Evolutionary conservation across 495 filamentous ascomycete genomes (phyloP).

Genomic region (Letharia columbiana): DNA sequence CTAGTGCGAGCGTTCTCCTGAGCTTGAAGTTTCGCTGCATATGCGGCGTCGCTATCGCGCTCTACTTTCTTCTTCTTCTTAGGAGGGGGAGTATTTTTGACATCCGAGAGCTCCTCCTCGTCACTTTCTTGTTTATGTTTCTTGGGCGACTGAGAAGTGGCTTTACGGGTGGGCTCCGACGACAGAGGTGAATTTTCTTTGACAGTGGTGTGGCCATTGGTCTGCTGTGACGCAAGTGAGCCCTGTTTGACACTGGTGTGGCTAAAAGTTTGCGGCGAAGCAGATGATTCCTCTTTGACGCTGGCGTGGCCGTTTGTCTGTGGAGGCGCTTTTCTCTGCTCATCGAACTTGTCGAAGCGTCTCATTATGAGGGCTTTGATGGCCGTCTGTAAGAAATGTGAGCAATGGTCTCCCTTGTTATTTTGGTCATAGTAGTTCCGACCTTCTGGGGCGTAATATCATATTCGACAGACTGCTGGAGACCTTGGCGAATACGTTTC

Average conservation of each 20-base stretch:
- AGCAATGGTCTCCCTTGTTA: constrained; percentile 4
- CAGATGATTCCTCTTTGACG: constrained; percentile 22
- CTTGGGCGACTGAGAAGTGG: constrained; percentile 48
- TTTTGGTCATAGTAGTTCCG: constrained; percentile 17
- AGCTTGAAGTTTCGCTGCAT: constrained; percentile 83
- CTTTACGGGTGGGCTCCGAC: constrained; percentile 37
- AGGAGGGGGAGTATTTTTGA: constrained; percentile 36
- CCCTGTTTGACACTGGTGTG: constrained; percentile 15
- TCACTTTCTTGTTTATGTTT: constrained; percentile 50
- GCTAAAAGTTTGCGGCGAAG: constrained; percentile 30
- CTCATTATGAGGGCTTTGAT: constrained; percentile 79
- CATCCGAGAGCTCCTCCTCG: constrained; percentile 43
- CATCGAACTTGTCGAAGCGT: constrained; percentile 76
- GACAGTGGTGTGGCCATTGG: constrained; percentile 25
- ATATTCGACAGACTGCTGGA: constrained; percentile 66
- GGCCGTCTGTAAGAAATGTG: constrained; percentile 45
- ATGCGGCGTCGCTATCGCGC: constrained; percentile 70
- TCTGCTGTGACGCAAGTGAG: constrained; percentile 21
- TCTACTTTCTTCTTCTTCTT: constrained; percentile 49
- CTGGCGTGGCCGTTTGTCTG: constrained; percentile 29
- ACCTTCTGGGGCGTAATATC: constrained; percentile 87
- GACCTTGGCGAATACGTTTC: constrained; percentile 81
- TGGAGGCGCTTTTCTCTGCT: constrained; percentile 34
- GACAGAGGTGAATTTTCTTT: constrained; percentile 24
- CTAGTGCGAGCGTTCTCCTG: constrained; percentile 74